A percentile compares a stretch with the other conserved stretches of the same genome.
Conservation (phyloP, 129 eudicot genomes). For the Scalesia atractyloides region DNA sequence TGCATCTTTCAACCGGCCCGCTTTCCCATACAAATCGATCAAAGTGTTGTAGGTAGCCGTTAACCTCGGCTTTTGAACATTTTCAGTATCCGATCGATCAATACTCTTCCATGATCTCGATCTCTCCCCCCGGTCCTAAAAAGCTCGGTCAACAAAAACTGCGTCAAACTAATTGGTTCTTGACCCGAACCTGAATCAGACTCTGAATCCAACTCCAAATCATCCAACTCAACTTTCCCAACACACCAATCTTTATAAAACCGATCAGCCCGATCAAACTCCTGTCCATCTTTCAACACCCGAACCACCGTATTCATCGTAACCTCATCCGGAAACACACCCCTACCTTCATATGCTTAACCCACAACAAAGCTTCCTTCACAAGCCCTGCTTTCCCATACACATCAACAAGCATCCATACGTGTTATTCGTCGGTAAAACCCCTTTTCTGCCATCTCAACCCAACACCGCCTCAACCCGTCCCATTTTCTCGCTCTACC, state of each 20-base stretch:
- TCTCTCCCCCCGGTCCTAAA: constrained; percentile 76
- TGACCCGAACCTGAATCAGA: constrained; percentile 18
- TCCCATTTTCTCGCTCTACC: constrained; percentile 89
- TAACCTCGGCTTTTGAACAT: constrained; percentile 50
- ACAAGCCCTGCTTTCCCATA: constrained; percentile 90
- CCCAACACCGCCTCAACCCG: constrained; percentile 83
- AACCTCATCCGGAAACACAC: constrained; percentile 84
- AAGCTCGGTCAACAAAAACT: constrained; percentile 71
- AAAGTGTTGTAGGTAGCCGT: constrained; percentile 72
- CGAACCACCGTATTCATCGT: constrained; percentile 77
- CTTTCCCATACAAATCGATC: constrained; percentile 90
- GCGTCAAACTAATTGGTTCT: constrained; percentile 64
- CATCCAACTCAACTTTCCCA: constrained; percentile 67
- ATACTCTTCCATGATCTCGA: constrained; percentile 32
- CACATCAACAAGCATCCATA: constrained; percentile 84
- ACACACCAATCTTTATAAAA: constrained; percentile 87
- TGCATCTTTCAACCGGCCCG: constrained; percentile 84
- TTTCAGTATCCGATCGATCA: constrained; percentile 27
- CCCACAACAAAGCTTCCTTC: constrained; percentile 82
- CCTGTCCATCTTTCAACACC: constrained; percentile 82
- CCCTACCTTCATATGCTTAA: constrained; percentile 83
- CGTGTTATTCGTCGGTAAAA: constrained; percentile 70
- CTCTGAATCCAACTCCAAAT: constrained; percentile 58
- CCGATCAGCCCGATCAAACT: constrained; percentile 66
- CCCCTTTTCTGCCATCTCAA: constrained; percentile 74